These are phyloP conservation scores for Gypsophila paniculata DNA, from an alignment of 179 eudicot genomes.

Conservation along the genomic window DNA sequence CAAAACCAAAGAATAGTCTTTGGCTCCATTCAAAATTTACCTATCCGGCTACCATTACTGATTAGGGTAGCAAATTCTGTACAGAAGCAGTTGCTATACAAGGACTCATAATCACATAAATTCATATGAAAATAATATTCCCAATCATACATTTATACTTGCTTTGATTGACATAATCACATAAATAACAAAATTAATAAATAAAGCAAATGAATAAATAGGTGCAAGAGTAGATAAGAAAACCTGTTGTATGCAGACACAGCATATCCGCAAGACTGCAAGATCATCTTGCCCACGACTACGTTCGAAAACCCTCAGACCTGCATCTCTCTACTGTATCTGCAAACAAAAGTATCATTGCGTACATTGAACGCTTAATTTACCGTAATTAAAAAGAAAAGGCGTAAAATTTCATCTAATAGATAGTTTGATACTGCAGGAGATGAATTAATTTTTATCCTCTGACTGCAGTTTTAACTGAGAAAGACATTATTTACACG, in stretches of 20 bases:
- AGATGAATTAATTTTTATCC: background rate
- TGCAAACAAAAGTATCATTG: conserved; percentile 33
- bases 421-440: background rate
- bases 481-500: background rate
- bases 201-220: background rate
- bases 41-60: background rate
- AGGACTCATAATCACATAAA: background rate
- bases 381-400: background rate
- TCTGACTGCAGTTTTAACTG: background rate
- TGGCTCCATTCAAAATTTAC: background rate
- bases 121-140: background rate
- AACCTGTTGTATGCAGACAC: conserved; percentile 77
- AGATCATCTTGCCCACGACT: conserved; percentile 92
- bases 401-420: background rate
- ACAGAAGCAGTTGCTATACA: background rate
- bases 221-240: conserved; percentile 10
- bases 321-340: conserved; percentile 65
- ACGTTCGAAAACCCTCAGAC: conserved; percentile 66
- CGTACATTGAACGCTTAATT: background rate
- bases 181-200: background rate
- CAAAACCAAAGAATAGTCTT: background rate
- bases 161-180: background rate
- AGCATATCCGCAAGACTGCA: conserved; percentile 80
- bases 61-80: background rate
- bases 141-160: background rate